Conservation (phyloP, 2,329 filamentous ascomycete genomes). For the Apiospora malaysiana region DNA sequence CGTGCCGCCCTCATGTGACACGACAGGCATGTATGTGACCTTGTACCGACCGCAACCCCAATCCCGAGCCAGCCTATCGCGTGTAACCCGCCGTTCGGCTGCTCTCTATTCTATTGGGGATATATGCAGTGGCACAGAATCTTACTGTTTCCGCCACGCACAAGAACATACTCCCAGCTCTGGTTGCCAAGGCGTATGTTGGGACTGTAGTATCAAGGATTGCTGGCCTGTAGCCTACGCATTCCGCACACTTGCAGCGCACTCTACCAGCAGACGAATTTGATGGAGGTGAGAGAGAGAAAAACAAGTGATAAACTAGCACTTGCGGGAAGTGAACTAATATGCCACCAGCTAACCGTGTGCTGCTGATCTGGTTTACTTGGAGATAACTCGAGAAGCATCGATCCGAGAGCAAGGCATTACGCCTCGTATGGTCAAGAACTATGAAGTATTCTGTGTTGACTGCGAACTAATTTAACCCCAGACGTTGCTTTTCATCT, state of each 20-base stretch:
- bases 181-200: not conserved
- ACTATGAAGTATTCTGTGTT: too few species aligned
- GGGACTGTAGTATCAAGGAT: too few species aligned
- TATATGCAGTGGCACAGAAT: not conserved
- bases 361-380: not conserved
- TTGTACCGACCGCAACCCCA: not conserved
- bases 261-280: too few species aligned
- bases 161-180: not conserved
- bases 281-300: too few species aligned
- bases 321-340: too few species aligned
- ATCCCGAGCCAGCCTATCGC: not conserved
- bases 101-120: not conserved
- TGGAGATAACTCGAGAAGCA: not conserved
- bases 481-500: too few species aligned
- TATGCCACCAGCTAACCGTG: not conserved
- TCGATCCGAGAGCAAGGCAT: not conserved
- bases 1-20: not conserved
- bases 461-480: too few species aligned
- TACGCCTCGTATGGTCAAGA: not conserved
- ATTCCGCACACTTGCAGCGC: too few species aligned
- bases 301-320: not conserved
- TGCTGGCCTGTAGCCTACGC: too few species aligned
- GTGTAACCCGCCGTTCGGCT: not conserved
- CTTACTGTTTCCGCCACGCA: not conserved
- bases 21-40: not conserved